A percentile compares a stretch with the other conserved stretches of the same genome.
These are phyloP conservation scores for Kokia cookei DNA, from an alignment of 441 rosid genomes.

Conservation along the genomic window DNA sequence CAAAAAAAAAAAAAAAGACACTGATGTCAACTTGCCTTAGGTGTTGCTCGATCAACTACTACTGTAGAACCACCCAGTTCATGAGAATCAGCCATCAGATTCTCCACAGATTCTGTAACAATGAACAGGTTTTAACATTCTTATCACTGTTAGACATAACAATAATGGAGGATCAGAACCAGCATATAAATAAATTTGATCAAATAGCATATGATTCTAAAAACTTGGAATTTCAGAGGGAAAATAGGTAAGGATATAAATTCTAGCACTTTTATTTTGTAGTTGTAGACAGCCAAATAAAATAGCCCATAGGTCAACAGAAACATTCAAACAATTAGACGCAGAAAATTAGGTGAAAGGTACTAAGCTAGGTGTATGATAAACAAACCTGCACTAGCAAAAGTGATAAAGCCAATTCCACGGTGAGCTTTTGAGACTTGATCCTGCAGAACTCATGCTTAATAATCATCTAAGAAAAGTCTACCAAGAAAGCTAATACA, in stretches of 20 bases:
- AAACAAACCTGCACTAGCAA: conserved; percentile 63
- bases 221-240: neutral
- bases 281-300: neutral
- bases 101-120: conserved; percentile 73
- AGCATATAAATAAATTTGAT: neutral
- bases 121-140: neutral
- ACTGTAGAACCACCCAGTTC: conserved; percentile 84
- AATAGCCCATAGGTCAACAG: neutral
- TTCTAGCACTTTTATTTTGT: neutral
- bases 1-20: neutral
- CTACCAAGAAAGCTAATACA: neutral
- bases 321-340: neutral
- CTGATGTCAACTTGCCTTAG: conserved; percentile 46
- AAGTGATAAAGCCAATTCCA: conserved; percentile 94
- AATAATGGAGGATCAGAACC: neutral
- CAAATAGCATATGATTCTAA: neutral
- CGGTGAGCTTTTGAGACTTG: conserved; percentile 80
- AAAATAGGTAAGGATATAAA: neutral
- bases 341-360: conserved; percentile 3
- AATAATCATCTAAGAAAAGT: neutral
- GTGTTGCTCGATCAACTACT: conserved; percentile 95
- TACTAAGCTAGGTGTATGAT: neutral
- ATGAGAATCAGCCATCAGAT: conserved; percentile 81
- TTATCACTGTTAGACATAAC: neutral
- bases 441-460: conserved; percentile 39